phyloP scores from a whole-genome alignment of 2,329 filamentous ascomycete species.

The Thielaviopsis cerberus region DNA sequence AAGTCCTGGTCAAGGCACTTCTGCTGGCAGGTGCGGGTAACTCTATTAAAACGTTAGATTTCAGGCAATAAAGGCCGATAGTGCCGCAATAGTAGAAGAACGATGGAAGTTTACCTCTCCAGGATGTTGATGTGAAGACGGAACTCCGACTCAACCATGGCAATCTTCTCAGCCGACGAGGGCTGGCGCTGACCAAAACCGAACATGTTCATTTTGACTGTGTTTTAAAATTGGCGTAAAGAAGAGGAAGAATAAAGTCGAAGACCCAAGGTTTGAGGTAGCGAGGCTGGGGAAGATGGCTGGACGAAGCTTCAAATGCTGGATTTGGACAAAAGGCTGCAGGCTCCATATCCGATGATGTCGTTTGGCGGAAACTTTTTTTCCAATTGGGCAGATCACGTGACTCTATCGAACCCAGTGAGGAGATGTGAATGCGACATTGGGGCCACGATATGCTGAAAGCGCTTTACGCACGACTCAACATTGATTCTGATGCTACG shows the following conservation, averaged over 20 bases:
- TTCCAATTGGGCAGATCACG: slow-evolving; percentile 1
- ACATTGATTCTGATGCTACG: too few relatives aligned
- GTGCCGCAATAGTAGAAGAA: not conserved
- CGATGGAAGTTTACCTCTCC: slow-evolving; percentile 50
- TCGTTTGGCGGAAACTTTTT: slow-evolving; percentile 10
- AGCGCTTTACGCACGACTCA: not conserved
- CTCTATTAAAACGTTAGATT: slow-evolving; percentile 27
- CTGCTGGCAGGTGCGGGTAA: slow-evolving; percentile 73
- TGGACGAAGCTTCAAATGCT: slow-evolving; percentile 1
- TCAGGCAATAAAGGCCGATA: not conserved
- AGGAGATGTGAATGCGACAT: not conserved
- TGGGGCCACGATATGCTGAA: not conserved
- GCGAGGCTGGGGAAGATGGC: slow-evolving; percentile 3
- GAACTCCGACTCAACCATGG: slow-evolving; percentile 87
- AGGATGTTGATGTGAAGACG: slow-evolving; percentile 97
- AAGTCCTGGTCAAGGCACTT: slow-evolving; percentile 90
- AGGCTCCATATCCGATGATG: slow-evolving; percentile 6
- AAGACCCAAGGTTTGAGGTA: not conserved
- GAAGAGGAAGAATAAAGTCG: slow-evolving; percentile 12
- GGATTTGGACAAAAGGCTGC: not conserved
- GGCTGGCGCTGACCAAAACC: slow-evolving; percentile 52
- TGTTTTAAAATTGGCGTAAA: not conserved
- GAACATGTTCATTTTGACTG: slow-evolving; percentile 25
- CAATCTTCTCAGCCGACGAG: slow-evolving; percentile 91
- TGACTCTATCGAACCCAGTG: not conserved